These are phyloP conservation scores for Vitis hybrid DNA, from an alignment of 177 flowering plant genomes.

Conservation along the genomic window DNA sequence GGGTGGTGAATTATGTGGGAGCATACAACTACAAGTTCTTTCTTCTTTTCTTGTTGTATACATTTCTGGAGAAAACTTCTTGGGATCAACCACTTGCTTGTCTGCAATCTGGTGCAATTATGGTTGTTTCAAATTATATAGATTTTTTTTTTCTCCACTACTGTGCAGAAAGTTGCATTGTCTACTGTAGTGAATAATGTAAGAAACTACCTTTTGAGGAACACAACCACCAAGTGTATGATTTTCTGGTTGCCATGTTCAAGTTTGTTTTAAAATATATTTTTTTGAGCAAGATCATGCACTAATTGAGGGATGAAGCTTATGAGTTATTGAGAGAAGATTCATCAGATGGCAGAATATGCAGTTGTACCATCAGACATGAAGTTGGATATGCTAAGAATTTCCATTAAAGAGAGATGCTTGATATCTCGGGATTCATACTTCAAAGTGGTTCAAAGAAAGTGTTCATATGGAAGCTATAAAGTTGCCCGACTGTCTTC, in stretches of 20 bases:
- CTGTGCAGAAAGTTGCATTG: too few species aligned
- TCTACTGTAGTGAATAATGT: too few species aligned
- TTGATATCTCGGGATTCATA: not conserved
- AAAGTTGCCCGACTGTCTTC: conserved; percentile 14
- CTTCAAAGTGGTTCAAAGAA: conserved; percentile 19
- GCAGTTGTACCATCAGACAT: conserved; percentile 13
- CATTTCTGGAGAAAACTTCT: conserved; percentile 92
- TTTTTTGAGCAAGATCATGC: not conserved
- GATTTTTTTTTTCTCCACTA: too few species aligned
- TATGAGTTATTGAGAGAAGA: too few species aligned
- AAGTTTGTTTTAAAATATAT: not conserved
- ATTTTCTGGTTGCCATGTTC: not conserved
- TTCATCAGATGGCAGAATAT: conserved; percentile 23
- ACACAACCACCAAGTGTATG: too few species aligned
- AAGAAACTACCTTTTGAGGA: too few species aligned
- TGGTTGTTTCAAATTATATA: too few species aligned
- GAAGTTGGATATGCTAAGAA: conserved; percentile 18
- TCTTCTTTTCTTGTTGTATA: conserved; percentile 82
- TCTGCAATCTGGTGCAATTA: too few species aligned
- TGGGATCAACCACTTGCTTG: too few species aligned
- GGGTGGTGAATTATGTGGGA: conserved; percentile 98
- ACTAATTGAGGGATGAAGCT: conserved; percentile 7
- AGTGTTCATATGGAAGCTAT: conserved; percentile 19
- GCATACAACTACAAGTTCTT: conserved; percentile 92
- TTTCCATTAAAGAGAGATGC: conserved; percentile 3